These are phyloP conservation scores for Eutrema japonicum DNA, from an alignment of 345 rosid genomes.

Conservation along the genomic window DNA sequence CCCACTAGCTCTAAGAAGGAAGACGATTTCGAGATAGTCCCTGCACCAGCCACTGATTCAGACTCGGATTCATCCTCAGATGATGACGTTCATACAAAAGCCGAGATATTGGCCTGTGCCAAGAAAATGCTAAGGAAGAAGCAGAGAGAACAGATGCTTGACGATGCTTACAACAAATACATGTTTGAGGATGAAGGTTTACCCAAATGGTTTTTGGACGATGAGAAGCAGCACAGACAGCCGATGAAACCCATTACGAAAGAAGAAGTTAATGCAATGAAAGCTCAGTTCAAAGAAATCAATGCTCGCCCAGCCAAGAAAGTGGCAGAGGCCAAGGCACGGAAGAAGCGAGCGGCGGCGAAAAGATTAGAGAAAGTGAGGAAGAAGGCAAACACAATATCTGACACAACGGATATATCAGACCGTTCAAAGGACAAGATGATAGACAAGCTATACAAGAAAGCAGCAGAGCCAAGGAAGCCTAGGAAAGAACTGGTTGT, in stretches of 20 bases:
- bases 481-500: slow-evolving; percentile 82
- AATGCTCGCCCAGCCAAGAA: slow-evolving; percentile 95
- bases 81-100: slow-evolving; percentile 66
- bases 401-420: slow-evolving; percentile 74
- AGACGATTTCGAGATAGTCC: slow-evolving; percentile 83
- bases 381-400: slow-evolving; percentile 84
- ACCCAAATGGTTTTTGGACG: slow-evolving; percentile 89
- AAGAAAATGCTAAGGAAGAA: slow-evolving; percentile 95
- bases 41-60: slow-evolving; percentile 75
- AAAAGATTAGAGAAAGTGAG: slow-evolving; percentile 84
- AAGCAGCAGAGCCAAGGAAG: slow-evolving; percentile 65
- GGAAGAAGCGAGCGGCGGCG: slow-evolving; percentile 76
- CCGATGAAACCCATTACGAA: slow-evolving; percentile 80
- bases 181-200: slow-evolving; percentile 77
- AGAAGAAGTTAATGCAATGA: slow-evolving; percentile 86
- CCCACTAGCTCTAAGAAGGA: slow-evolving; percentile 45
- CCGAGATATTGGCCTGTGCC: slow-evolving; percentile 87
- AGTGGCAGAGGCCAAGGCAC: slow-evolving; percentile 89
- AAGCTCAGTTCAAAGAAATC: slow-evolving; percentile 88
- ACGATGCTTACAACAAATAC: slow-evolving; percentile 81
- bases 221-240: slow-evolving; percentile 78
- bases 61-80: slow-evolving; percentile 80
- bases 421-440: slow-evolving; percentile 81
- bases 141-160: slow-evolving; percentile 77
- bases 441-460: slow-evolving; percentile 87